Evolutionary conservation across 257 asterid species (phyloP).

Genomic region (Salvia rosmarinus): DNA sequence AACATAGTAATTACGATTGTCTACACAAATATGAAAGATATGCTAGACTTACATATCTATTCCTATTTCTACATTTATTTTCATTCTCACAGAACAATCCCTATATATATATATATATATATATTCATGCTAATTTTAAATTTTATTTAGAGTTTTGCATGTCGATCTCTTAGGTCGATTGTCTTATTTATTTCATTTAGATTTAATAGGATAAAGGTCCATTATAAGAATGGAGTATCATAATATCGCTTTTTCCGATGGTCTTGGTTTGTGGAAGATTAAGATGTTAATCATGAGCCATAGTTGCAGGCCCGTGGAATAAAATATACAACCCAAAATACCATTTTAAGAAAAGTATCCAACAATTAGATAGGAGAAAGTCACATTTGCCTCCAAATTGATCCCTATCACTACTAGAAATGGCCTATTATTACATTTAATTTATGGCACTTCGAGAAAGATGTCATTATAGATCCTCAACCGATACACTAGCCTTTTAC

Average conservation of each 20-base stretch:
- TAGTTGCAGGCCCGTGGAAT: conserved; percentile 28
- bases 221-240: conserved; percentile 24
- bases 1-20: no score
- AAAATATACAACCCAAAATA: neutral
- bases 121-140: conserved; percentile 21
- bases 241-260: conserved; percentile 2
- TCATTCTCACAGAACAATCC: no score
- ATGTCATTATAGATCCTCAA: no score
- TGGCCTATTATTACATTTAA: no score
- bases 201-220: neutral
- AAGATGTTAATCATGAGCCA: conserved; percentile 33
- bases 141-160: conserved; percentile 27
- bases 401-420: no score
- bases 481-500: no score
- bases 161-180: conserved; percentile 21
- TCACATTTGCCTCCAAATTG: no score
- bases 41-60: no score
- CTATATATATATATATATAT: conserved; percentile 12
- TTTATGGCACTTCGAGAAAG: no score
- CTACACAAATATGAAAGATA: no score
- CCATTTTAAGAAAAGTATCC: neutral
- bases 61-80: no score
- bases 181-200: conserved; percentile 4
- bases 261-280: conserved; percentile 35
- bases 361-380: conserved; percentile 1